Evolutionary conservation across 208 protist species (phyloP), one percentile per base, ranked within the genome.

Genomic region (Phytomonas sp.): DNA sequence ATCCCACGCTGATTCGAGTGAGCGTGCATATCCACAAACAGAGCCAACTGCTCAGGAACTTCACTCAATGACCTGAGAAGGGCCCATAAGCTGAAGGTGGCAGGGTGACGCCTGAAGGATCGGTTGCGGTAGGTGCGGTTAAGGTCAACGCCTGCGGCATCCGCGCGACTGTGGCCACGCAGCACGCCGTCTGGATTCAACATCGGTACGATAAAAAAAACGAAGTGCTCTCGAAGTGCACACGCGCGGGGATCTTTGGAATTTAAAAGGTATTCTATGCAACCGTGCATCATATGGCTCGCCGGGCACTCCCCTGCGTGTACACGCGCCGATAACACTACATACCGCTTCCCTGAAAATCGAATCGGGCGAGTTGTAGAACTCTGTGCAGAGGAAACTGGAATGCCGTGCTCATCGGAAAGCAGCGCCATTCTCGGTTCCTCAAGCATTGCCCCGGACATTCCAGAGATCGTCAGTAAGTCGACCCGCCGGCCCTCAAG

Each of bases 21-120:
- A 1, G 91, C 94, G 75, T 98, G 96, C 78, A 97, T 94, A 76
- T 98, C 96, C 36, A 98, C 76, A 77, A 89, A 97, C 49, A 97
- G 70, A 8, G 79, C 70, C 6, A 98, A 74, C 33, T 71, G 66
- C 36, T 79, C 82, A 23, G n/a, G 40, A 34, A 56, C 29, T n/a
- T 29, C 45, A 29, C 72, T 62, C 16, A 97, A 71, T 2, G 79
- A 72, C 26, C 71, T 34, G 2, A 97, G 64, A 31, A 96, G 72
- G 6, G 77, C 63, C 59, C 81, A 66, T 31, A 97, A 71, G 37
- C 77, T 68, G 69, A 87, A 97, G 29, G 93, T 82, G 56, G 89
- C 82, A 14, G 94, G 94, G 72, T 98, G 93, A 16, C 74, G 73
- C 67, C 78, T 60, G 62, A 66, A 73, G 2, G 83, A 90, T 1